These are phyloP conservation scores for Hypoxylon sp. DNA, from an alignment of 2,329 filamentous ascomycete species.

Conservation along the genomic window DNA sequence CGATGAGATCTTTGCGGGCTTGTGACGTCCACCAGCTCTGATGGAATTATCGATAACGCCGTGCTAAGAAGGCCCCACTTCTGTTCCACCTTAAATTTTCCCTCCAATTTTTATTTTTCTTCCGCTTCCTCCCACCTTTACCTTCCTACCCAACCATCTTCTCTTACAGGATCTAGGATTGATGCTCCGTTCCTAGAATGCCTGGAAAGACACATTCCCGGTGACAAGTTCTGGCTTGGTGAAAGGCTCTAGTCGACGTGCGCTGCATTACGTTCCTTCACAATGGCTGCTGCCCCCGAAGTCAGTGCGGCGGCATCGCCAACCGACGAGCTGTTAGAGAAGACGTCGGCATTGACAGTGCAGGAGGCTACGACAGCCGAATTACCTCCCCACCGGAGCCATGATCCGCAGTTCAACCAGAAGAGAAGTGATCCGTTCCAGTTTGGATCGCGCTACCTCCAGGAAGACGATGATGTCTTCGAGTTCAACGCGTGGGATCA, in stretches of 20 bases:
- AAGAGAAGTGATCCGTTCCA: constrained; percentile 95
- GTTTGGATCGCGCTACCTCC: constrained; percentile 90
- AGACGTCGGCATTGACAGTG: constrained; percentile 47
- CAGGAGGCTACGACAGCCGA: constrained; percentile 45
- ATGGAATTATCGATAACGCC: constrained; percentile 32
- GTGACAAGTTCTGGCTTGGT: constrained; percentile 30
- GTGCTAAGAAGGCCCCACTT: constrained; percentile 4
- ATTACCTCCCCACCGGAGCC: constrained; percentile 73
- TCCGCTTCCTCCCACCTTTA: constrained; percentile 2
- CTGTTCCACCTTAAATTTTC: constrained; percentile 30
- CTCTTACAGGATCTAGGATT: constrained; percentile 19
- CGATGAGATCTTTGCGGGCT: not conserved
- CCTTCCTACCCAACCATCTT: not conserved
- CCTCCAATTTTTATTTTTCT: constrained; percentile 16
- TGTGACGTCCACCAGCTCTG: constrained; percentile 19
- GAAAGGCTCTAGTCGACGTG: constrained; percentile 8
- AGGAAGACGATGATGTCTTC: constrained; percentile 89
- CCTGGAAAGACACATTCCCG: constrained; percentile 28
- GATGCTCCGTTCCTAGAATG: constrained; percentile 40
- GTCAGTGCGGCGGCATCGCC: constrained; percentile 36
- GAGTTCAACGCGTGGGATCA: constrained; percentile 99
- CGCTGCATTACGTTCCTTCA: constrained; percentile 13
- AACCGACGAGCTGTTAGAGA: constrained; percentile 47
- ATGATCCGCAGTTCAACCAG: constrained; percentile 78
- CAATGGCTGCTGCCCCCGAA: constrained; percentile 43